Evolutionary conservation across 768 basidiomycete species (phyloP).

Genomic region (Termitomyces sp.): DNA sequence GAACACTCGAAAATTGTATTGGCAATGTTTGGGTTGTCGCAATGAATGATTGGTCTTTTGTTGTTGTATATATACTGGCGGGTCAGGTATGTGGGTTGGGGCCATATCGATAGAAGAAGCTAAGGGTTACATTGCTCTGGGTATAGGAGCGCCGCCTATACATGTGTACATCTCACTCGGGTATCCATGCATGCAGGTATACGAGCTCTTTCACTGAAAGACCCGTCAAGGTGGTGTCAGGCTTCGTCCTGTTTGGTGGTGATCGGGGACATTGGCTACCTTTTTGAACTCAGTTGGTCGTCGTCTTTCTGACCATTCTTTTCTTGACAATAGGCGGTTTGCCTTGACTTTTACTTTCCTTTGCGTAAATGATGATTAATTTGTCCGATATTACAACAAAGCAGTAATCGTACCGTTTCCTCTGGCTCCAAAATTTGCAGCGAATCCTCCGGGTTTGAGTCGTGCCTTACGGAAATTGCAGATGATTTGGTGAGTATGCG

Average conservation of each 20-base stretch:
- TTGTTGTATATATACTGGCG: neutral
- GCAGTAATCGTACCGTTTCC: neutral
- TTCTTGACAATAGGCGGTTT: slow-evolving; percentile 1
- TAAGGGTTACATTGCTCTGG: neutral
- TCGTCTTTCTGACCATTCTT: neutral
- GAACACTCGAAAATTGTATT: slow-evolving; percentile 25
- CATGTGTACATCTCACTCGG: neutral
- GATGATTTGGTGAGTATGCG: slow-evolving; percentile 8
- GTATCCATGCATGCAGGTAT: neutral
- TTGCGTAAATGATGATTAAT: neutral
- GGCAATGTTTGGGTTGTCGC: slow-evolving; percentile 27
- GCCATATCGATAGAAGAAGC: neutral
- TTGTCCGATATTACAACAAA: neutral
- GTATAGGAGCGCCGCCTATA: neutral
- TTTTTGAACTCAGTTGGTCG: neutral
- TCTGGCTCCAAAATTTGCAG: slow-evolving; percentile 10
- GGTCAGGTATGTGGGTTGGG: neutral
- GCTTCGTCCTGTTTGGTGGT: neutral
- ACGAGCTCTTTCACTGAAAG: neutral
- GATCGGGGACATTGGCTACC: neutral
- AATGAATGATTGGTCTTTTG: neutral
- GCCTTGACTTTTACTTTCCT: neutral
- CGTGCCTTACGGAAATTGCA: neutral
- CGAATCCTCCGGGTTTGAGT: slow-evolving; percentile 14
- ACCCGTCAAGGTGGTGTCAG: neutral